phyloP scores from a whole-genome alignment of 2,329 filamentous ascomycete species.

The Fusarium sulawesiense region DNA sequence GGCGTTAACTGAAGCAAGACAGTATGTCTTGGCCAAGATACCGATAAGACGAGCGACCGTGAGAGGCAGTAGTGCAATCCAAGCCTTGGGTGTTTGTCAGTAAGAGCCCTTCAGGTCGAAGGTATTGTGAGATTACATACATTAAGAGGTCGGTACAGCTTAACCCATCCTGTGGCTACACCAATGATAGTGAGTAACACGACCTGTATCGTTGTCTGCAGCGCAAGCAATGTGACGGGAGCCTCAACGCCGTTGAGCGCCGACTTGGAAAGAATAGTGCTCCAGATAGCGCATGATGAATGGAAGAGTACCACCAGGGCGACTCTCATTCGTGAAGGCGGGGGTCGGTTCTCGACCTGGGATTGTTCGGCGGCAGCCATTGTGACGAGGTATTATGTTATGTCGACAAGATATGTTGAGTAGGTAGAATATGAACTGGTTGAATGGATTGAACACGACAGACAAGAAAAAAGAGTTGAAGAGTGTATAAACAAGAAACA shows the following conservation, averaged over 20 bases:
- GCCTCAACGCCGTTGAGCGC: constrained; percentile 45
- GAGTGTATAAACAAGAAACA: constrained; percentile 10
- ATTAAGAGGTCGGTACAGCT: constrained; percentile 37
- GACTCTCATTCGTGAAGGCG: constrained; percentile 36
- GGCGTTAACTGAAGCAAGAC: constrained; percentile 45
- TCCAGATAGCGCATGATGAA: constrained; percentile 45
- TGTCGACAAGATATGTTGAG: constrained; percentile 9
- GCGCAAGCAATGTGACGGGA: constrained; percentile 43
- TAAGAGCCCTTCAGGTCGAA: background rate
- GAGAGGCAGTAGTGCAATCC: constrained; percentile 43
- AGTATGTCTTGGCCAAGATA: constrained; percentile 46
- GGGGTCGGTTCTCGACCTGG: constrained; percentile 30
- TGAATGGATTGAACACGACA: background rate
- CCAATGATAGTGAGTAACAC: constrained; percentile 41
- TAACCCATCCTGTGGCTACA: constrained; percentile 42
- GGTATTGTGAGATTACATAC: constrained; percentile 22
- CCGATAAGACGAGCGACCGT: constrained; percentile 43
- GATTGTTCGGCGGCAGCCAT: constrained; percentile 37
- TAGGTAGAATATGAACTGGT: background rate
- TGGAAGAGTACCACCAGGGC: constrained; percentile 45
- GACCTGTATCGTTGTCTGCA: constrained; percentile 43
- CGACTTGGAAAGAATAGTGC: constrained; percentile 45
- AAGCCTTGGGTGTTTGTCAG: constrained; percentile 31
- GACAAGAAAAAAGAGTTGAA: background rate
- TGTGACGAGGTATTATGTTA: constrained; percentile 23